phyloP scores from a whole-genome alignment of 257 asterid species.

The Penstemon newberryi region DNA sequence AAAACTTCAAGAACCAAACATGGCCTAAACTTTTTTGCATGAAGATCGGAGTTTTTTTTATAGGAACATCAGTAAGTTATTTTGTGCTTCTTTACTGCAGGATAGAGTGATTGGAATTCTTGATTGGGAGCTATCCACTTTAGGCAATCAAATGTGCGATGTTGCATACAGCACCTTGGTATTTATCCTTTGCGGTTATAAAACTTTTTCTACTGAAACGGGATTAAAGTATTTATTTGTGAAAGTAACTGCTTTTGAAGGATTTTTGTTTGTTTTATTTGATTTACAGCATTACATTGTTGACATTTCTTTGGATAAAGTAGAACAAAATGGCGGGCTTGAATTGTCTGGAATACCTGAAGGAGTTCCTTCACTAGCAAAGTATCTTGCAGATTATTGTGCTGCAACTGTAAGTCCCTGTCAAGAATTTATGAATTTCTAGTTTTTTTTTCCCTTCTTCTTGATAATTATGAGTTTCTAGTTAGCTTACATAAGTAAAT shows the following conservation, averaged over 20 bases:
- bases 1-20: too few species aligned
- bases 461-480: background rate
- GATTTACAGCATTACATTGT: slow-evolving; percentile 70
- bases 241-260: background rate
- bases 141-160: slow-evolving; percentile 96
- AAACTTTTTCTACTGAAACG: background rate
- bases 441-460: background rate
- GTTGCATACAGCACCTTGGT: slow-evolving; percentile 96
- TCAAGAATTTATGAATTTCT: slow-evolving; percentile 5
- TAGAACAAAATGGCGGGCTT: slow-evolving; percentile 56
- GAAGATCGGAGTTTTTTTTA: slow-evolving; percentile 1
- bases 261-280: slow-evolving; percentile 25
- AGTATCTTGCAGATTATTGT: slow-evolving; percentile 80
- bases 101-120: slow-evolving; percentile 92
- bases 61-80: background rate
- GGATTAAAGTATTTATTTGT: slow-evolving; percentile 6
- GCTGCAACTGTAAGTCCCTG: slow-evolving; percentile 65
- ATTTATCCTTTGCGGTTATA: slow-evolving; percentile 34
- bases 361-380: slow-evolving; percentile 76
- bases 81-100: slow-evolving; percentile 47
- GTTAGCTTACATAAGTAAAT: slow-evolving; percentile 13
- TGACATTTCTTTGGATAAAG: slow-evolving; percentile 49
- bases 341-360: slow-evolving; percentile 67
- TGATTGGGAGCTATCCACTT: slow-evolving; percentile 95
- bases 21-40: background rate